Percentiles rank a stretch among this genome's conserved stretches.
These are phyloP conservation scores for Zymoseptoria crescenta DNA, from an alignment of 2,329 filamentous ascomycete genomes.

Conservation along the genomic window DNA sequence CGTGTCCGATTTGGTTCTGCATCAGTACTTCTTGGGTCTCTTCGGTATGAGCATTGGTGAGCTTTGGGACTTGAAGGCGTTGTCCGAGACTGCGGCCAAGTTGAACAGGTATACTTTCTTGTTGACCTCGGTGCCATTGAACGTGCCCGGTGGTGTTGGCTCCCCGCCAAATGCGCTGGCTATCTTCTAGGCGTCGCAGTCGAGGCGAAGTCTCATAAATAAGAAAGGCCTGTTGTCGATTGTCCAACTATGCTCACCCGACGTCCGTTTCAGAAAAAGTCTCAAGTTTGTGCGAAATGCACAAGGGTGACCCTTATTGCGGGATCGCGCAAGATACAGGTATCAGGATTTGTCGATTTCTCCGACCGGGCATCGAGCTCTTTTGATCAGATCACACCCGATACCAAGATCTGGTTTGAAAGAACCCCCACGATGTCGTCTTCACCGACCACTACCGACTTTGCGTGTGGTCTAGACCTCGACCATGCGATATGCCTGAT, in stretches of 20 bases:
- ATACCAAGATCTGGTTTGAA: neutral
- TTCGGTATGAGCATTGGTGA: constrained; percentile 42
- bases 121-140: constrained; percentile 37
- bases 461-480: neutral
- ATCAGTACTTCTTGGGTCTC: constrained; percentile 35
- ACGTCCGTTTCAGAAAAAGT: neutral
- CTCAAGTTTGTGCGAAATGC: neutral
- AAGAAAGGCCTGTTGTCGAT: neutral
- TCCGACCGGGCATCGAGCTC: neutral
- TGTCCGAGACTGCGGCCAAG: constrained; percentile 33
- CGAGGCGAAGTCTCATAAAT: neutral
- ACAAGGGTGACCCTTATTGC: neutral
- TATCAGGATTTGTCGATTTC: neutral
- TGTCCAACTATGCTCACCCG: neutral
- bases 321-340: neutral
- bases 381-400: neutral
- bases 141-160: constrained; percentile 33
- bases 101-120: constrained; percentile 38
- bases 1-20: constrained; percentile 25
- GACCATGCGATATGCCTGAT: neutral
- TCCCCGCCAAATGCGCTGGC: constrained; percentile 29
- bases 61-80: constrained; percentile 37
- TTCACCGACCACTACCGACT: neutral
- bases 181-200: constrained; percentile 20
- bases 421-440: neutral